Evolutionary conservation across 192 early-diverging fungal genomes (phyloP).

Genomic region (Chytriomyces sp.): DNA sequence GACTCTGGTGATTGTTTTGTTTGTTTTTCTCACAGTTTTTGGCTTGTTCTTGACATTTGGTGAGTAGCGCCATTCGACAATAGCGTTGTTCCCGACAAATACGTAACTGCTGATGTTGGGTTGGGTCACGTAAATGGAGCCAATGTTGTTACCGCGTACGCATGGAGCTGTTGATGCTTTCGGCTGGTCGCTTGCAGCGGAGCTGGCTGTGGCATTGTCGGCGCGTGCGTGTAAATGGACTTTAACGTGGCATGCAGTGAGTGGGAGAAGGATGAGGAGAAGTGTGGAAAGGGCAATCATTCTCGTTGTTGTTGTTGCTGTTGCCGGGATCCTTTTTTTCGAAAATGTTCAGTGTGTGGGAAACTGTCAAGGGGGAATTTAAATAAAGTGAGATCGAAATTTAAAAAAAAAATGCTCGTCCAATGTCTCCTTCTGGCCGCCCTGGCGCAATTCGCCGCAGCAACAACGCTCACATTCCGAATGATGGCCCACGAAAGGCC

Average conservation of each 20-base stretch:
- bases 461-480: conserved; percentile 77
- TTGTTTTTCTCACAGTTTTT: conserved; percentile 1
- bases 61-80: conserved; percentile 18
- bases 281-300: too few relatives aligned
- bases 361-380: too few relatives aligned
- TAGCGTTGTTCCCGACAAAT: conserved; percentile 2
- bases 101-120: conserved; percentile 17
- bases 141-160: conserved; percentile 13
- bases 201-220: too few relatives aligned
- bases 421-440: not conserved
- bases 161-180: not conserved
- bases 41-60: conserved; percentile 10
- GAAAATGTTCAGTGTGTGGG: too few relatives aligned
- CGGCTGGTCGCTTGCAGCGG: too few relatives aligned
- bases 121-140: not conserved
- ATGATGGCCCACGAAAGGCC: conserved; percentile 86
- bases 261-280: too few relatives aligned
- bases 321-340: too few relatives aligned
- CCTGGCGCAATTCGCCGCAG: conserved; percentile 25
- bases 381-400: too few relatives aligned
- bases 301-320: too few relatives aligned
- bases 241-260: too few relatives aligned
- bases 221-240: too few relatives aligned
- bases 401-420: too few relatives aligned
- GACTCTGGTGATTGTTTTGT: not conserved